Evolutionary conservation across 305 asterid genomes (phyloP), one percentile per base, ranked within the genome.

Genomic region (Solanum hybrid): DNA sequence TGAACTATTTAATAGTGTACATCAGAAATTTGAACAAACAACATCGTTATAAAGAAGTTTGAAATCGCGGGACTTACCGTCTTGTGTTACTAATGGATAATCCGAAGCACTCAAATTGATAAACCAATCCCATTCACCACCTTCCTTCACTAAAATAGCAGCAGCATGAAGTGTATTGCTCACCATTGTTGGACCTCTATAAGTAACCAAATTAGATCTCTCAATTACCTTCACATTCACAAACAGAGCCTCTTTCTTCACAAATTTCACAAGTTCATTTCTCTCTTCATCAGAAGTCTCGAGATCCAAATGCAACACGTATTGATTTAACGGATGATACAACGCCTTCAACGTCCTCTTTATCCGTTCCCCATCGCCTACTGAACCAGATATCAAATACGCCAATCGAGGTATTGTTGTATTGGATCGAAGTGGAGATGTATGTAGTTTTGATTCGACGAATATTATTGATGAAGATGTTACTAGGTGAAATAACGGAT

Each of bases 171-270:
- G 96, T 12, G 98, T 95, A 88, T 94, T 95, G 88, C 89, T 89
- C 40, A 95, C 98, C 97, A 95, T 95, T n/a, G 95, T 94, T 3
- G 97, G 97, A 2, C 97, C 98, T 88, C 98, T 91, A 74, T 94
- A 95, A 33, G 97, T 95, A 33, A 95, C 96, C 93, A 95, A 87
- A 91, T 94, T 95, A 40, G 97, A 93, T 90, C 92, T 94, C 61
- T 61, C 61, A 69, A 94, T 90, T 6, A 94, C 94, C 84, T 94
- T 89, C 89, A 94, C 98, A 90, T 95, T 95, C 85, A 40, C 89
- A 91, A 95, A 95, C 86, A 78, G 10, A 78, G 5, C 13, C 31
- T 78, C 85, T 4, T 2, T 93, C 90, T 91, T 90, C 82, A 95
- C 98, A 88, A 92, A 93, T 2, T 89, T 73, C 42, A 91, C 93